Base-by-base conservation (phyloP, 192 early-diverging fungal species). In the Spizellomyces sp. region DNA sequence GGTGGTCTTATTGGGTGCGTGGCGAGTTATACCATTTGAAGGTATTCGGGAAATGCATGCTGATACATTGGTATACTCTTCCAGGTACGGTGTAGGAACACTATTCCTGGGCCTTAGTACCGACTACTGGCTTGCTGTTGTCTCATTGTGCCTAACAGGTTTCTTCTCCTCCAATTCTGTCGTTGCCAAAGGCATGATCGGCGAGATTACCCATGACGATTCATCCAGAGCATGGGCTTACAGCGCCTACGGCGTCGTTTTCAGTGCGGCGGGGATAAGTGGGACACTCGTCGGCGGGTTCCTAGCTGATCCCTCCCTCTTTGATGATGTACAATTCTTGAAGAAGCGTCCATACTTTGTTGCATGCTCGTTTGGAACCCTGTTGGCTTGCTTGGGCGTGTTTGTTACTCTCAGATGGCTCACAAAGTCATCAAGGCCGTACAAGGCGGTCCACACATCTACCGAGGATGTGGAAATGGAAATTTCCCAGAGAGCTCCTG, bases 101-200 rank as follows among this genome's bases (percentile, higher is more conserved):
- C 15, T 77, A 22, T 43, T 66, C n/a, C 65, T 82, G 6, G 80
- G 80, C 22, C 69, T 82, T 5, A 70, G 71, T 10, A 77, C 77
- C 4, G 21, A 58, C 9, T 82, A 74, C 75, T 27, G 45, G 17
- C 15, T 68, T 5, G 47, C 75, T 4, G 10, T 76, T n/a, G 8
- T 77, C 8, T 15, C 67, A 9, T 66, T 82, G 41, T 69, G 67
- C 52, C 9, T 77, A 17, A 79, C 75, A 6, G 80, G 80, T 22
- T 66, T 70, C 58, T 82, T 79, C 62, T 75, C 77, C 8, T 73
- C 71, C 36, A 72, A 74, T 48, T 57, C 75, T 14, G 73, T 77
- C 27, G 77, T 82, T 10, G 80, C 80, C 62, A 82, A 82, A 64
- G 75, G 75, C 17, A 79, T 79, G 77, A 82, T 82, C 48, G 80